phyloP scores from a whole-genome alignment of 2,329 filamentous ascomycete species.

The Fusarium solani-melongenae region DNA sequence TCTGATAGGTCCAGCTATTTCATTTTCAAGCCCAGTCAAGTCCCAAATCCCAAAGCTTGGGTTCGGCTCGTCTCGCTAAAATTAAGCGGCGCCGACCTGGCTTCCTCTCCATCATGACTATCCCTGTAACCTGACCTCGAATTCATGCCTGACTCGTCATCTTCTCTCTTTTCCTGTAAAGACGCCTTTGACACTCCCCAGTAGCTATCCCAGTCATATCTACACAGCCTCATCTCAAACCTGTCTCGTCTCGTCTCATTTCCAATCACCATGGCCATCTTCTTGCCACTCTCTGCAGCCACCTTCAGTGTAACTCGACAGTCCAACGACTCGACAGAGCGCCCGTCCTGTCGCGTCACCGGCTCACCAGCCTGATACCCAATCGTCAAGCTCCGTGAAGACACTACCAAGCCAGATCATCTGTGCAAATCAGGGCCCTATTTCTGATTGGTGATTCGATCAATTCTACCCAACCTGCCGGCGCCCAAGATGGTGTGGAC shows the following conservation, averaged over 20 bases:
- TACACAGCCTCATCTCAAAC: slow-evolving; percentile 19
- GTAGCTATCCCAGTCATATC: slow-evolving; percentile 13
- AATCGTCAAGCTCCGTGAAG: slow-evolving; percentile 35
- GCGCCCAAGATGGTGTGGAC: slow-evolving; percentile 26
- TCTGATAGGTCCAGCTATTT: slow-evolving; percentile 11
- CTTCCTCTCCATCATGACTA: neutral
- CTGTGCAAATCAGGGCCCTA: slow-evolving; percentile 1
- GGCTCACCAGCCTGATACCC: slow-evolving; percentile 24
- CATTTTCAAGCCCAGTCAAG: slow-evolving; percentile 10
- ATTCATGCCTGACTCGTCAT: slow-evolving; percentile 33
- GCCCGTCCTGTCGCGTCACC: slow-evolving; percentile 21
- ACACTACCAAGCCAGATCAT: slow-evolving; percentile 22
- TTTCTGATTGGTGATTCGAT: slow-evolving; percentile 21
- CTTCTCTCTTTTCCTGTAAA: neutral
- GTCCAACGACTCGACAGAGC: slow-evolving; percentile 19
- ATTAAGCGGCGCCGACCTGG: neutral
- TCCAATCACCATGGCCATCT: slow-evolving; percentile 8
- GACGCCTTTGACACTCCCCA: neutral
- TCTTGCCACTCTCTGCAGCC: slow-evolving; percentile 29
- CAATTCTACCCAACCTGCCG: slow-evolving; percentile 2
- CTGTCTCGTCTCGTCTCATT: slow-evolving; percentile 2
- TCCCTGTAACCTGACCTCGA: neutral
- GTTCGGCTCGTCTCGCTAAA: slow-evolving; percentile 1
- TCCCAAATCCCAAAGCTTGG: slow-evolving; percentile 2
- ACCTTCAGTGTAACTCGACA: slow-evolving; percentile 14